These are phyloP conservation scores for Eutrema japonicum DNA, from an alignment of 345 rosid species.

Conservation along the genomic window DNA sequence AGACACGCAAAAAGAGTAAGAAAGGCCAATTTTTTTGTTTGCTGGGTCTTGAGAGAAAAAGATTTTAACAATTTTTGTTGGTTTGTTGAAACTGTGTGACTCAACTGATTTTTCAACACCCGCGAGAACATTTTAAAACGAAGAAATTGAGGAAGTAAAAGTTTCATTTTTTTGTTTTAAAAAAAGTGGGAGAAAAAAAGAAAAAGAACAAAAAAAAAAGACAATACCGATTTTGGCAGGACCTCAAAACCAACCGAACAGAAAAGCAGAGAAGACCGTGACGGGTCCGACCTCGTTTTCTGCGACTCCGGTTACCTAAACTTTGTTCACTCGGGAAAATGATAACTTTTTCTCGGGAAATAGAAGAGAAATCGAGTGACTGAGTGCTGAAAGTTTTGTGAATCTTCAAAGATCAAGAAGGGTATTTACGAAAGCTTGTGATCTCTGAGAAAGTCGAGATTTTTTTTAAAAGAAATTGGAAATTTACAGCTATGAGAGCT, in stretches of 20 bases:
- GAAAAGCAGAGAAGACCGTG: constrained; percentile 45
- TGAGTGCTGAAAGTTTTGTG: constrained; percentile 18
- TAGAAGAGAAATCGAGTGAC: constrained; percentile 20
- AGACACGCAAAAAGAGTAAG: constrained; percentile 36
- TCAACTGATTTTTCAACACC: constrained; percentile 24
- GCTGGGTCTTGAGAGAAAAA: not conserved
- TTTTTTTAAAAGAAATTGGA: constrained; percentile 14
- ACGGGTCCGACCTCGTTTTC: constrained; percentile 38
- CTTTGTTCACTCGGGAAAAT: constrained; percentile 35
- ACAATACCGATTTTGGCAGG: constrained; percentile 38
- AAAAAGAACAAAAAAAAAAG: not conserved
- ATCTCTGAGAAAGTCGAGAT: constrained; percentile 29
- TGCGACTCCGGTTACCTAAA: constrained; percentile 16
- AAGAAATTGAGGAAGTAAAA: constrained; percentile 22
- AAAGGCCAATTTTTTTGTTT: not conserved
- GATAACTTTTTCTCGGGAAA: constrained; percentile 24
- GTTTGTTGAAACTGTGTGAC: not conserved
- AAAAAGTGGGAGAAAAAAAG: not conserved
- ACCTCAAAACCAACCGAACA: constrained; percentile 38
- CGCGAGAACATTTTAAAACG: constrained; percentile 40
- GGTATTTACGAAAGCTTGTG: constrained; percentile 12
- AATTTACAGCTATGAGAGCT: constrained; percentile 17
- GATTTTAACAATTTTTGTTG: not conserved
- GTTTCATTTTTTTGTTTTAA: not conserved
- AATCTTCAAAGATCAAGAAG: constrained; percentile 21